phyloP scores from a whole-genome alignment of 345 rosid genomes.

The Brassica incana region DNA sequence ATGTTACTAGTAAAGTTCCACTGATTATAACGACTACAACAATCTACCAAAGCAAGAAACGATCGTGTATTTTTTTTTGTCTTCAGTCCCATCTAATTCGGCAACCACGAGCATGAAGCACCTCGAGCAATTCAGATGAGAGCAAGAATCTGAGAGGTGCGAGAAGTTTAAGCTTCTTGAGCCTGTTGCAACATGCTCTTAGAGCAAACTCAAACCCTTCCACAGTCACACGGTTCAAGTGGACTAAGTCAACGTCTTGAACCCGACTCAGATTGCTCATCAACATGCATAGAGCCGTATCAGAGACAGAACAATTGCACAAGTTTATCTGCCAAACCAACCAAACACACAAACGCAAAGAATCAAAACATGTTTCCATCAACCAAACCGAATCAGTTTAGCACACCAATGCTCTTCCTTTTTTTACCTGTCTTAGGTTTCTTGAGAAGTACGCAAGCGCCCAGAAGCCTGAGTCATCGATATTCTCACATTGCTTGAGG shows the following conservation, averaged over 20 bases:
- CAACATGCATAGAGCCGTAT: slow-evolving; percentile 57
- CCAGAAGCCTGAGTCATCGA: slow-evolving; percentile 80
- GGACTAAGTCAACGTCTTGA: slow-evolving; percentile 87
- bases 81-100: slow-evolving; percentile 76
- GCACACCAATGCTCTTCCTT: background rate
- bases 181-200: slow-evolving; percentile 59
- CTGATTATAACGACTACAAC: background rate
- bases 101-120: slow-evolving; percentile 70
- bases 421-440: slow-evolving; percentile 80
- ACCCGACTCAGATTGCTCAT: slow-evolving; percentile 78
- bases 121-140: slow-evolving; percentile 67
- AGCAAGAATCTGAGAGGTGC: slow-evolving; percentile 65
- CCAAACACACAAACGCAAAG: slow-evolving; percentile 11
- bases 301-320: slow-evolving; percentile 56
- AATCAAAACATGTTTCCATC: background rate
- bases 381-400: background rate
- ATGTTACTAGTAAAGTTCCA: background rate
- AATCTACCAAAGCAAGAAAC: slow-evolving; percentile 1
- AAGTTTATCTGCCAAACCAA: slow-evolving; percentile 70
- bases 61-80: background rate
- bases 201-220: slow-evolving; percentile 83
- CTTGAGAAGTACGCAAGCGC: slow-evolving; percentile 62
- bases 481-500: slow-evolving; percentile 66
- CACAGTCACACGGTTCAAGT: slow-evolving; percentile 60
- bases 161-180: slow-evolving; percentile 82